Evolutionary conservation across 2,329 filamentous ascomycete genomes (phyloP).

Genomic region (Colletotrichum coccodes): DNA sequence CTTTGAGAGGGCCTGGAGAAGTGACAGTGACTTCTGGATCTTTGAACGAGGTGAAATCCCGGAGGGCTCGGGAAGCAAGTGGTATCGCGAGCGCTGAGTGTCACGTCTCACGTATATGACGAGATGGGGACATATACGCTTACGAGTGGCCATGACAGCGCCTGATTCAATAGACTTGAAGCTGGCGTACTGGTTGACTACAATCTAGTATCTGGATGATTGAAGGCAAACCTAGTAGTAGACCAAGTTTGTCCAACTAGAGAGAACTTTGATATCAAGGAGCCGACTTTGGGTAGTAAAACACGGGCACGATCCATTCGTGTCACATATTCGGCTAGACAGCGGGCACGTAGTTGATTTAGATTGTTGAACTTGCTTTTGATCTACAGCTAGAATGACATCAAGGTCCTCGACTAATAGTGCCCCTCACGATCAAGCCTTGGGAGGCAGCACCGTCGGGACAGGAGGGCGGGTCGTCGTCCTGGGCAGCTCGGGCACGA

Average conservation of each 20-base stretch:
- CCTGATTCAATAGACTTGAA: no score
- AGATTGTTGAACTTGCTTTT: not conserved
- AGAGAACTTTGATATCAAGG: no score
- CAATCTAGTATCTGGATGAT: no score
- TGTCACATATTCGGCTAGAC: no score
- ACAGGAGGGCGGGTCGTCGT: constrained; percentile 37
- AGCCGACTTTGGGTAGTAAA: no score
- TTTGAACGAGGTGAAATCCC: not conserved
- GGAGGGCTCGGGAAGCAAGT: not conserved
- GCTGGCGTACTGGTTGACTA: no score
- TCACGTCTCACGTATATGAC: not conserved
- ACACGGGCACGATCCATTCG: fast-evolving
- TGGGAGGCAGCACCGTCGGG: constrained; percentile 36
- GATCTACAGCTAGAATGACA: not conserved
- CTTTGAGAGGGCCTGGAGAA: not conserved
- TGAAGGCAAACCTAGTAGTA: no score
- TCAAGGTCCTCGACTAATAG: no score
- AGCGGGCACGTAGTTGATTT: no score
- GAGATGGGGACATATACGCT: no score
- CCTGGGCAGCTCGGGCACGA: constrained; percentile 37
- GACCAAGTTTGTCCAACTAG: no score
- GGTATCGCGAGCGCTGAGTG: not conserved
- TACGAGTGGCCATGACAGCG: no score
- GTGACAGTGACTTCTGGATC: not conserved
- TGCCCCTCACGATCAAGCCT: not conserved